These are phyloP conservation scores for Alternaria longipes DNA, from an alignment of 2,329 filamentous ascomycete genomes.

Conservation along the genomic window DNA sequence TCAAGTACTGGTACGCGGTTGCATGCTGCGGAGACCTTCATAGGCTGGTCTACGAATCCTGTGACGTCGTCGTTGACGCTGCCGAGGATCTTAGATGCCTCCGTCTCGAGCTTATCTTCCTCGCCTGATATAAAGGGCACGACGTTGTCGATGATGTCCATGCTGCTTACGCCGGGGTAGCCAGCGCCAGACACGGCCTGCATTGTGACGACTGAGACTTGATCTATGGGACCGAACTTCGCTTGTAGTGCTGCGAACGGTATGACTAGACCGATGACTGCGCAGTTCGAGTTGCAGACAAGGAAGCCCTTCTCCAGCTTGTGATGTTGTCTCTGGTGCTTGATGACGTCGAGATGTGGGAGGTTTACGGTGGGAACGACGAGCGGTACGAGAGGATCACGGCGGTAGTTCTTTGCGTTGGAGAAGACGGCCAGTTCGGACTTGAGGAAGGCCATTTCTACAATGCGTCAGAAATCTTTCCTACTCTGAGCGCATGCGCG, in stretches of 20 bases:
- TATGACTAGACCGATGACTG: slow-evolving; percentile 94
- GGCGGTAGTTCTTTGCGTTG: slow-evolving; percentile 97
- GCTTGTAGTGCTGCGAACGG: slow-evolving; percentile 90
- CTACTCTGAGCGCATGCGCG: neutral
- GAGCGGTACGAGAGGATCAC: slow-evolving; percentile 87
- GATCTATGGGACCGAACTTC: slow-evolving; percentile 79
- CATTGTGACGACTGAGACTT: slow-evolving; percentile 89
- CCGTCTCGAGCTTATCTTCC: slow-evolving; percentile 94
- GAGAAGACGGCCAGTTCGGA: slow-evolving; percentile 93
- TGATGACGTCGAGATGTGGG: slow-evolving; percentile 83
- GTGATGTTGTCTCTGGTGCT: slow-evolving; percentile 81
- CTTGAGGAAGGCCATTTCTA: slow-evolving; percentile 87
- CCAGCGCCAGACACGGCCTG: slow-evolving; percentile 94
- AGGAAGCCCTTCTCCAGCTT: slow-evolving; percentile 84
- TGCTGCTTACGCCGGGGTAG: slow-evolving; percentile 85
- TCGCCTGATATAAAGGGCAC: slow-evolving; percentile 93
- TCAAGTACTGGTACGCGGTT: slow-evolving; percentile 95
- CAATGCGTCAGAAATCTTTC: slow-evolving; percentile 6
- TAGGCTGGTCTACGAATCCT: slow-evolving; percentile 78
- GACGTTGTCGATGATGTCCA: slow-evolving; percentile 97
- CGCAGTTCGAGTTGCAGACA: slow-evolving; percentile 98
- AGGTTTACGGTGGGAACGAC: slow-evolving; percentile 97
- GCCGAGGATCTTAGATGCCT: slow-evolving; percentile 94
- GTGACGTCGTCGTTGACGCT: slow-evolving; percentile 74
- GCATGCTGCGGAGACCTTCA: slow-evolving; percentile 86